Conservation (phyloP, 2,329 filamentous ascomycete species). For the Paraphoma chrysanthemicola region DNA sequence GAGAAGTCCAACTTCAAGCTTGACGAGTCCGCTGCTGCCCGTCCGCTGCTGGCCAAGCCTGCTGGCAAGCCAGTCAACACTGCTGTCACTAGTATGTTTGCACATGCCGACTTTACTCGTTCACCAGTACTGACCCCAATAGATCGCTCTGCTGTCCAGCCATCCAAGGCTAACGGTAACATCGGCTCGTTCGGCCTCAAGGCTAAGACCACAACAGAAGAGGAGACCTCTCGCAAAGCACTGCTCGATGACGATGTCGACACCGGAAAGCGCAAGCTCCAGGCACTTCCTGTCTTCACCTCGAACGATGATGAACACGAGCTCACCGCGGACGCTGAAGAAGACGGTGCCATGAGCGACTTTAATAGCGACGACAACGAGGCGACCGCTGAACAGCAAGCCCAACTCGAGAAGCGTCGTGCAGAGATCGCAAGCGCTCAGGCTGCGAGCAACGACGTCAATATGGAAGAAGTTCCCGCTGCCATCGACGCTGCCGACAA, state of each 20-base stretch:
- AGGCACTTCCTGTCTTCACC: constrained; percentile 81
- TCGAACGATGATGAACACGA: constrained; percentile 50
- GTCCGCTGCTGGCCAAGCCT: constrained; percentile 35
- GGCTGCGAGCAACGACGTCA: constrained; percentile 50
- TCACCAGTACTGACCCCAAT: constrained; percentile 22
- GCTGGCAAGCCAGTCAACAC: constrained; percentile 33
- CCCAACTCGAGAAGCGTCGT: constrained; percentile 76
- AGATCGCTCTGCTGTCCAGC: constrained; percentile 57
- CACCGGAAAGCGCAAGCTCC: constrained; percentile 80
- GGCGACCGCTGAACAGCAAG: constrained; percentile 82
- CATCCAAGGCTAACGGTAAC: constrained; percentile 72
- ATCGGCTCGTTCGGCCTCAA: constrained; percentile 84
- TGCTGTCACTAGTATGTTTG: constrained; percentile 20
- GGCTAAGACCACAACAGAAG: constrained; percentile 70
- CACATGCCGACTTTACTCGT: background rate
- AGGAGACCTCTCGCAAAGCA: constrained; percentile 74
- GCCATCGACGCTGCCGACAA: constrained; percentile 45
- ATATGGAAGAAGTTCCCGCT: constrained; percentile 50
- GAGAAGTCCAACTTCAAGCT: constrained; percentile 49
- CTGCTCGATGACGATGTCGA: constrained; percentile 89
- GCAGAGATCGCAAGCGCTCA: constrained; percentile 68
- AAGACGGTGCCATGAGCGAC: constrained; percentile 77
- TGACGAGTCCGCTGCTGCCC: constrained; percentile 38
- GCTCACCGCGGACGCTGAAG: constrained; percentile 59
- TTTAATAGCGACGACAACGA: constrained; percentile 86